Conservation (phyloP, 75 land plant species). For the Gnetum montanum region DNA sequence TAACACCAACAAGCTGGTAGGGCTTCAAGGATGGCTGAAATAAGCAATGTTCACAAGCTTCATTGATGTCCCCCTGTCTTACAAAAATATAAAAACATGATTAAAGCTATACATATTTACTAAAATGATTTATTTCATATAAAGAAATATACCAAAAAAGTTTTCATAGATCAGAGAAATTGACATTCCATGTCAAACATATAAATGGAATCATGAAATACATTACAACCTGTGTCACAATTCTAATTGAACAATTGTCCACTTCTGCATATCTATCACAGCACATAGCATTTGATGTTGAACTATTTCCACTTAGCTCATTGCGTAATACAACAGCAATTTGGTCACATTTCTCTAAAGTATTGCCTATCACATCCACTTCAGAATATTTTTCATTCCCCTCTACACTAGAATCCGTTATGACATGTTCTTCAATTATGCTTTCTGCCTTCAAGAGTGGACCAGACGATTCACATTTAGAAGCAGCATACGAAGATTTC, state of each 20-base stretch:
- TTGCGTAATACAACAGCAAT: constrained; percentile 55
- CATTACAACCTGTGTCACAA: constrained; percentile 96
- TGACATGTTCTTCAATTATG: constrained; percentile 9
- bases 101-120: not conserved
- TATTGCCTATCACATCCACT: constrained; percentile 62
- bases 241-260: constrained; percentile 57
- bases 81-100: not conserved
- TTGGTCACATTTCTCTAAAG: constrained; percentile 75
- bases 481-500: not conserved
- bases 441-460: constrained; percentile 6
- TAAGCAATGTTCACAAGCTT: constrained; percentile 48
- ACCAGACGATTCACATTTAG: constrained; percentile 8
- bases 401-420: constrained; percentile 4
- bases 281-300: constrained; percentile 11
- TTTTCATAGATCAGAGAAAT: not conserved
- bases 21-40: constrained; percentile 71
- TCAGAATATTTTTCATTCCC: constrained; percentile 25
- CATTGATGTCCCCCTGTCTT: constrained; percentile 72
- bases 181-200: constrained; percentile 1
- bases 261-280: constrained; percentile 72
- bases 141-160: no score
- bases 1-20: constrained; percentile 96
- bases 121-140: not conserved
- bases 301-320: constrained; percentile 61
- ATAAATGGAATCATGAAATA: no score